These are phyloP conservation scores for Penicillium simplicissimum DNA, from an alignment of 495 filamentous ascomycete species.

Conservation along the genomic window DNA sequence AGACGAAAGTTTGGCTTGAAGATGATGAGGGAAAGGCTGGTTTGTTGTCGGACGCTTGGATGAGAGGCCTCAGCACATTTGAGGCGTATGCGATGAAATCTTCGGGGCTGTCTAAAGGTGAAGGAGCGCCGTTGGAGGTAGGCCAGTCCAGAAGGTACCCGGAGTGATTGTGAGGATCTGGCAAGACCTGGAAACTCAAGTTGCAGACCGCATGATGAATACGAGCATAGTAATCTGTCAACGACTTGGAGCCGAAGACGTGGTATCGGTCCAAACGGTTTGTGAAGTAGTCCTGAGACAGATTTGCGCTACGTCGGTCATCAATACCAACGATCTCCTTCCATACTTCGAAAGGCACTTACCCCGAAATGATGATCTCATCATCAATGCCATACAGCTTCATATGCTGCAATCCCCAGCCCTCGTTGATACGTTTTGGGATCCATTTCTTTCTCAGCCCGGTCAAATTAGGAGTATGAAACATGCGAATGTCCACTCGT, in stretches of 20 bases:
- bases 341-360: conserved; percentile 12
- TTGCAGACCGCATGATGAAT: conserved; percentile 76
- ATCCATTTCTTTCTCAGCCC: conserved; percentile 80
- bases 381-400: conserved; percentile 97
- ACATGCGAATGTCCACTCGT: conserved; percentile 94
- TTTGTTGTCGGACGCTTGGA: conserved; percentile 49
- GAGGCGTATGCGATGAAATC: conserved; percentile 69
- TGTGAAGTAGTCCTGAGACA: conserved; percentile 94
- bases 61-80: conserved; percentile 61
- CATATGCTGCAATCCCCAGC: conserved; percentile 99
- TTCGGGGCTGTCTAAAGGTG: conserved; percentile 68
- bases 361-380: conserved; percentile 93
- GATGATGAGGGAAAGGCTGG: conserved; percentile 29
- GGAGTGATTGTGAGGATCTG: conserved; percentile 52
- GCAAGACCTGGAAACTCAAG: conserved; percentile 78
- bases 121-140: conserved; percentile 64
- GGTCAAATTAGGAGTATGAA: conserved; percentile 94
- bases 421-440: conserved; percentile 91
- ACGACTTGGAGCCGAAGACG: conserved; percentile 72
- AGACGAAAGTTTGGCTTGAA: conserved; percentile 68
- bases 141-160: conserved; percentile 83
- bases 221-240: conserved; percentile 79
- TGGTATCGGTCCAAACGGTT: conserved; percentile 96
- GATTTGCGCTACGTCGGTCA: conserved; percentile 64
- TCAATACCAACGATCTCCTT: conserved; percentile 5